Conservation (phyloP, 108 stramenopile genomes). For the Mediolabrus comicus region DNA sequence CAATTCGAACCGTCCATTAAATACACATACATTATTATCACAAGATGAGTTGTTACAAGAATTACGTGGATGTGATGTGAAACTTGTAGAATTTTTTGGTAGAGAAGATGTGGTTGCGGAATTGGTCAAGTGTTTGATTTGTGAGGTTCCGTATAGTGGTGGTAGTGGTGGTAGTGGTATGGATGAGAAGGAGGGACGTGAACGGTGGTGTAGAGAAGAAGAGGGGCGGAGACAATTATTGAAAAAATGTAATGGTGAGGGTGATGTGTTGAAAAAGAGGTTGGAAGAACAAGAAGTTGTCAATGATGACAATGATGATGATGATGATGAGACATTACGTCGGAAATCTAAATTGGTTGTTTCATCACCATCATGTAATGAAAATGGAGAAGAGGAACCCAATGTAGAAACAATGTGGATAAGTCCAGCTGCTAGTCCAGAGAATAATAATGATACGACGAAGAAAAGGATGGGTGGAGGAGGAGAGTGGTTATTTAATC, state of each 20-base stretch:
- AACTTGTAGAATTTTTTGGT: conserved; percentile 86
- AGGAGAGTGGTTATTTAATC: conserved; percentile 6
- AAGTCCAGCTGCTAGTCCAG: neutral
- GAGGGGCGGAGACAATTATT: neutral
- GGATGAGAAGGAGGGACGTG: conserved; percentile 30
- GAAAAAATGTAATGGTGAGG: neutral
- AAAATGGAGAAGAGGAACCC: neutral
- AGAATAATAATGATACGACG: neutral
- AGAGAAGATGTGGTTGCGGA: conserved; percentile 67
- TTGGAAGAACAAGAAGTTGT: neutral
- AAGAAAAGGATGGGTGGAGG: neutral
- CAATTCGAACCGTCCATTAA: conserved; percentile 71
- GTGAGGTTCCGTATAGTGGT: conserved; percentile 4
- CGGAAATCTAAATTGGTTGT: neutral
- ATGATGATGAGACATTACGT: neutral
- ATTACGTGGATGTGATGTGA: conserved; percentile 80
- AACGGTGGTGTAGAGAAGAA: neutral
- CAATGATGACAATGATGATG: conserved; percentile 5
- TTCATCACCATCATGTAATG: neutral
- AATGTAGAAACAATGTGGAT: neutral
- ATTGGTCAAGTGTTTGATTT: conserved; percentile 70
- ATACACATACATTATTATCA: conserved; percentile 75
- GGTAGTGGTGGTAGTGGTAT: conserved; percentile 7
- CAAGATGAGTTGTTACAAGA: conserved; percentile 97
- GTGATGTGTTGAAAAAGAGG: neutral